Evolutionary conservation across 345 rosid species (phyloP), one percentile per base, ranked within the genome.

Genomic region (Theobroma cacao): DNA sequence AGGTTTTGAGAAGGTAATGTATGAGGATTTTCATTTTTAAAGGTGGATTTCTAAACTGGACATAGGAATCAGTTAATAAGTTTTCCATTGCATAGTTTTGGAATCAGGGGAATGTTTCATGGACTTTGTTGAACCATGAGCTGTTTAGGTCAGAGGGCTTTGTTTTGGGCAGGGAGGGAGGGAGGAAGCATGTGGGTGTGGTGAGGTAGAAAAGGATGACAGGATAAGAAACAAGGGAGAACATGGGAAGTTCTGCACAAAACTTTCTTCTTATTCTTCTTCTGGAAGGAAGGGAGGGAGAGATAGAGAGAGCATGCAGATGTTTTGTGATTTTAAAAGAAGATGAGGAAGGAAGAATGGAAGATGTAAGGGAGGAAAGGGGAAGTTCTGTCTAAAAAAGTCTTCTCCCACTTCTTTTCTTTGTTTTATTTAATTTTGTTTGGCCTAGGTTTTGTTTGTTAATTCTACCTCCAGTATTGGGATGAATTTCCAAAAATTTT

Each of bases 1-100:
- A 84, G 97, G 98, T 77, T 96, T 96, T 76, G 98, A 93, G 84
- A 96, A 90, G 97, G 98, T 96, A 88, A 73, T 45, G 11, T 31
- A 48, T 41, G 9, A 28, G 60, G 8, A 17, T 4, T n/a, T 26
- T 66, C 28, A 12, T 50, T 45, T 47, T 64, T 43, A 22, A n/a
- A 28, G 36, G 53, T 50, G 31, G 63, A 66, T 56, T 34, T 9
- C 17, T 14, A 70, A 48, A 41, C 2, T 24, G 41, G 11, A 43
- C 10, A 43, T 26, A 22, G 59, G 15, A 70, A 8, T 18, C 53
- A 43, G 0, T 43, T 68, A 52, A 43, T 6, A 0, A 26, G 17
- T 11, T 24, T 41, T 24, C 53, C 33, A 5, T 41, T 43, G 34
- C 53, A 67, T 24, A 24, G 41, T 56, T 48, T 24, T 24, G 53